Evolutionary conservation across 1,139 yeast genomes (phyloP), one percentile per base, ranked within the genome.

Genomic region (Sugiyamaella sp.): DNA sequence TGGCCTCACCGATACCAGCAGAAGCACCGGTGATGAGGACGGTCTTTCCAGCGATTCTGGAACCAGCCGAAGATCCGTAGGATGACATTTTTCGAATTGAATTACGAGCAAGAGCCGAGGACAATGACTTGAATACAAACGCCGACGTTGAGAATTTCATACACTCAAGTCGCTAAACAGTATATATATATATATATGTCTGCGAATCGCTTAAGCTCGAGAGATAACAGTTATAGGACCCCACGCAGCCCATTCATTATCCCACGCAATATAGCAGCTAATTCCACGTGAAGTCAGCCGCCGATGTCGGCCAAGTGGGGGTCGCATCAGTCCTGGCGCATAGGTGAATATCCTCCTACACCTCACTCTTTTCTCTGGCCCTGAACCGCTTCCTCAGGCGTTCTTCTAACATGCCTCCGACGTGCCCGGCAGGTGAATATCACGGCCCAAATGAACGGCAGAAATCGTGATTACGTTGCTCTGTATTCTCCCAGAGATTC

Each of bases 1-100:
- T 85, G 21, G 93, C 90, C 64, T 79, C 79, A 27, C 95, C 95
- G 63, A 86, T 86, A 10, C 91, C 91, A 3, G 89, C 79, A 33
- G 88, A 82, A 16, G 91, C 91, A 27, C 93, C 93, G 16, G 93
- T 86, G 64, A 86, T 79, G 37, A 86, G 76, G 35, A 82, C 74
- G 32, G 78, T 77, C 65, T 85, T 84, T 56, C 80, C 79, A 25
- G 84, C 81, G 49, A 86, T 73, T 66, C 93, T 76, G 59, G 79
- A 79, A 32, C 83, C 82, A 50, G 86, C 86, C 62, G 72, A 74
- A 14, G 74, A 51, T 58, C 85, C 85, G 73, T 74, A 81, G 72
- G 80, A 77, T 74, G 79, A 76, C 67, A 65, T 66, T 42, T 29
- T 55, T 39, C 56, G 43, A 32, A 19, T n/a, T 4, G 25, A 19